Percentiles rank a stretch among this genome's conserved stretches.
These are phyloP conservation scores for Candida yuanshanica DNA, from an alignment of 805 yeast species.

Conservation along the genomic window DNA sequence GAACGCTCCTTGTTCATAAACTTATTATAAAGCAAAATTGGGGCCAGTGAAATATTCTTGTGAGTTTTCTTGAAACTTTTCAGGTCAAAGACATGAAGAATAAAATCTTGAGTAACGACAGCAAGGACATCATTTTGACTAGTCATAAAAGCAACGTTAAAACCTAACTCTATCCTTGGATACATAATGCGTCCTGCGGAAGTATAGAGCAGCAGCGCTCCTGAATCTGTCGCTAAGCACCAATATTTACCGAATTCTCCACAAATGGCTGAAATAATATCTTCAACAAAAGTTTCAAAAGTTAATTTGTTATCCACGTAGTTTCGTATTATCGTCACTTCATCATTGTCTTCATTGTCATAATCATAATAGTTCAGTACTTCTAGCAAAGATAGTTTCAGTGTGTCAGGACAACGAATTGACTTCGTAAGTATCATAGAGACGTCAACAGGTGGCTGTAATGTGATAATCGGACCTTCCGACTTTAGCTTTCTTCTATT, in stretches of 20 bases:
- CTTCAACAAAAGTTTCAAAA: constrained; percentile 39
- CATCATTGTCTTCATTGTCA: constrained; percentile 28
- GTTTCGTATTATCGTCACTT: constrained; percentile 34
- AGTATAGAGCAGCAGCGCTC: constrained; percentile 42
- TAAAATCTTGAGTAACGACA: constrained; percentile 45
- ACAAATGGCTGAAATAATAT: constrained; percentile 30
- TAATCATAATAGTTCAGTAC: constrained; percentile 25
- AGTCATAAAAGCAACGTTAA: constrained; percentile 34
- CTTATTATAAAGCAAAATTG: constrained; percentile 39
- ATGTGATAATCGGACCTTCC: constrained; percentile 16
- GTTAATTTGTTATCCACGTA: constrained; percentile 27
- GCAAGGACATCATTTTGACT: constrained; percentile 31
- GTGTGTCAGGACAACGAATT: constrained; percentile 9
- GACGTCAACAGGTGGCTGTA: constrained; percentile 12
- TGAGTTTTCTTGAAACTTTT: constrained; percentile 28
- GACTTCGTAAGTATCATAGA: constrained; percentile 5
- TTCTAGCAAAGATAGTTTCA: constrained; percentile 27
- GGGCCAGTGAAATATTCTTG: constrained; percentile 45
- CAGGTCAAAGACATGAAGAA: constrained; percentile 48
- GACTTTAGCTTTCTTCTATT: constrained; percentile 31
- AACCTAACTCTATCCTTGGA: constrained; percentile 50
- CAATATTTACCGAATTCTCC: constrained; percentile 41
- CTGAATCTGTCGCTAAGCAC: constrained; percentile 54
- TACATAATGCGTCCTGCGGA: constrained; percentile 39
- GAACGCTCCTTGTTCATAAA: constrained; percentile 12